These are phyloP conservation scores for Crucibulum parvulum DNA, from an alignment of 1,284 basidiomycete genomes.

Conservation along the genomic window DNA sequence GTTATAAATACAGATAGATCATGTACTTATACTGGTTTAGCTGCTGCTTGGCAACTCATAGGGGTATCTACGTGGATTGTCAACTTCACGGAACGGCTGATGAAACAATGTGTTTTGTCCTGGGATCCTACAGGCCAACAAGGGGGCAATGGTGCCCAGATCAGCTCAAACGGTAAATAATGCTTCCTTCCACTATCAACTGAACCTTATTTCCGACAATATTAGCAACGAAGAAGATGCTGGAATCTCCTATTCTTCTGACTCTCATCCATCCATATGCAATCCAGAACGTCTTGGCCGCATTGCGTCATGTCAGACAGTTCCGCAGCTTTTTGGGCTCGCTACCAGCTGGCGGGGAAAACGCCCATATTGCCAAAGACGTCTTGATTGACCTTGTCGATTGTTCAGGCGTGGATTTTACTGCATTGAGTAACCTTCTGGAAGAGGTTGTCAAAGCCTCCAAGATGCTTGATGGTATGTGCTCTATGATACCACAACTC, in stretches of 20 bases:
- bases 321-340: conserved; percentile 59
- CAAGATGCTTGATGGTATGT: conserved; percentile 38
- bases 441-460: conserved; percentile 40
- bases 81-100: conserved; percentile 62
- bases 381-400: conserved; percentile 66
- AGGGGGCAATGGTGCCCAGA: conserved; percentile 8
- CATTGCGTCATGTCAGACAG: conserved; percentile 60
- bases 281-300: conserved; percentile 53
- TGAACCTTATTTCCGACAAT: background rate
- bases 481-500: background rate
- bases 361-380: conserved; percentile 65
- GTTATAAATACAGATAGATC: background rate
- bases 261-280: conserved; percentile 67
- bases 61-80: conserved; percentile 66
- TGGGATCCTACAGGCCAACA: conserved; percentile 33
- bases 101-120: conserved; percentile 67
- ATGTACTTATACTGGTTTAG: conserved; percentile 39
- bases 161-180: background rate
- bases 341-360: conserved; percentile 61
- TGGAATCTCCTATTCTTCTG: conserved; percentile 52
- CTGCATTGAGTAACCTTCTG: conserved; percentile 53
- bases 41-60: conserved; percentile 73
- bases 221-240: conserved; percentile 16
- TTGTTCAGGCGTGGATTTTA: conserved; percentile 67
- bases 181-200: background rate